phyloP scores from a whole-genome alignment of 306 rosid genomes.

The Cercis canadensis region DNA sequence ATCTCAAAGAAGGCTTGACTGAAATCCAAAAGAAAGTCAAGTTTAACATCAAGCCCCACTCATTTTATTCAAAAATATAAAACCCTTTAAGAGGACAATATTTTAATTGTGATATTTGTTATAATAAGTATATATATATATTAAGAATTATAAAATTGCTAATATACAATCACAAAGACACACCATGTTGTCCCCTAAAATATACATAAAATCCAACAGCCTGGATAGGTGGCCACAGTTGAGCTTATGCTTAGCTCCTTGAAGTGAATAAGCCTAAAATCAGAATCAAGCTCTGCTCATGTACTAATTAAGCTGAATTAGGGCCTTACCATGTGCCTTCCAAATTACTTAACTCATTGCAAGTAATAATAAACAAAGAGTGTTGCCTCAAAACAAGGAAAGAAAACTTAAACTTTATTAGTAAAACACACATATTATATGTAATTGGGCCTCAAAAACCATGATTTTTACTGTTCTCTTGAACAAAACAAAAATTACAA shows the following conservation, averaged over 20 bases:
- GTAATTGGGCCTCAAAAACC: no score
- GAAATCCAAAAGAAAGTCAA: constrained; percentile 15
- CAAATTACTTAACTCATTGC: no score
- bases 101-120: not conserved
- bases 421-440: no score
- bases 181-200: constrained; percentile 23
- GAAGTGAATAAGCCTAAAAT: not conserved
- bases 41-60: not conserved
- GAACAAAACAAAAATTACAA: no score
- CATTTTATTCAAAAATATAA: constrained; percentile 1
- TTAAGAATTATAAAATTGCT: constrained; percentile 16
- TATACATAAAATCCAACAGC: not conserved
- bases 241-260: not conserved
- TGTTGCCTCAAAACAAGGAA: no score
- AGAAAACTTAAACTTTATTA: no score
- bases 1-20: constrained; percentile 1
- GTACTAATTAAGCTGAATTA: no score
- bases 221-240: not conserved
- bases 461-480: no score
- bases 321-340: no score
- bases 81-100: constrained; percentile 8
- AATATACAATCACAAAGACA: not conserved
- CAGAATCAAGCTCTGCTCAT: no score
- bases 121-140: not conserved
- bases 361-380: no score